Evolutionary conservation across 805 yeast genomes (phyloP), one percentile per base, ranked within the genome.

Genomic region (Ascoidea tarda): DNA sequence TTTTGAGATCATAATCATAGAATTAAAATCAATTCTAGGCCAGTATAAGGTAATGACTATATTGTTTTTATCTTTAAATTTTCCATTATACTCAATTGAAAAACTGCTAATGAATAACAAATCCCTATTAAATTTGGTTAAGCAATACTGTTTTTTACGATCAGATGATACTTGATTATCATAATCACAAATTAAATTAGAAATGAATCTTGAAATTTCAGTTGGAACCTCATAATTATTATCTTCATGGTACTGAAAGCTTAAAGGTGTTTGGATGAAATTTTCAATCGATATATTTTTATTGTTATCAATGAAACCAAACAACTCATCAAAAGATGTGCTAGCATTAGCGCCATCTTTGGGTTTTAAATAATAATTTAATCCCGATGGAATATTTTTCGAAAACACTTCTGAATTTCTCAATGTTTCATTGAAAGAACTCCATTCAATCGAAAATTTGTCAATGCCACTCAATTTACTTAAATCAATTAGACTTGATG

Each of bases 361-460:
- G 10, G 46, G 46, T 51, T 28, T 52, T 6, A 56, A n/a, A 8
- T 57, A 54, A 47, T 56, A 56, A 3, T 38, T 38, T 38, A 38
- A 38, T 10, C 58, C 58, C 5, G 53, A 52, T 47, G 52, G 55
- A n/a, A 56, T 48, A 32, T 46, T 47, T 38, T 56, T 56, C 16
- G 33, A 47, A 10, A 56, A 52, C 8, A 49, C 53, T 46, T 44
- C 54, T 56, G 21, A 52, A 46, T 33, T 54, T 50, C 8, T 46
- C 38, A 16, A 16, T 6, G 50, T 21, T 32, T 49, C 50, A 33
- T 53, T 49, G 21, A 46, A 52, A 16, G 47, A 31, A 5, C 33
- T 6, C 56, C 56, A 56, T 52, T 56, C 57, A 21, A 56, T 46
- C 6, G 54, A 49, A 47, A 56, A 56, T 38, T 54, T 33, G 4